Conservation (phyloP, 257 asterid species). For the Nicotiana obtusifolia region DNA sequence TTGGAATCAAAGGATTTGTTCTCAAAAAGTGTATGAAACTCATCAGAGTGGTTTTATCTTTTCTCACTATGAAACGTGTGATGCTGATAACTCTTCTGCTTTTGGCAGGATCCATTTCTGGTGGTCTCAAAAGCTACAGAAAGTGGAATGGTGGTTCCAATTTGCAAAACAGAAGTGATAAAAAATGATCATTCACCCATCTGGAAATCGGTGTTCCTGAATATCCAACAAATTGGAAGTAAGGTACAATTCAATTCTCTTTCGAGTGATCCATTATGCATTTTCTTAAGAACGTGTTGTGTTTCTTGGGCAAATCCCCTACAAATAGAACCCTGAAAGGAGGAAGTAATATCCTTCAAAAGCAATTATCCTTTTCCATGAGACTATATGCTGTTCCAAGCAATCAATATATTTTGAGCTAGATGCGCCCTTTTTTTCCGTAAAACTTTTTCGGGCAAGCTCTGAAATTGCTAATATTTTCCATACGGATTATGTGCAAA, state of each 20-base stretch:
- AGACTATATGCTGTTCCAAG: not conserved
- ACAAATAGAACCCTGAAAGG: not conserved
- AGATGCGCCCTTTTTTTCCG: not conserved
- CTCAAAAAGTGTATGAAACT: slow-evolving; percentile 75
- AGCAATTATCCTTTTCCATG: not conserved
- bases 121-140: slow-evolving; percentile 73
- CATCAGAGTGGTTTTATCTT: slow-evolving; percentile 6
- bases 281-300: not conserved
- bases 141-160: slow-evolving; percentile 60
- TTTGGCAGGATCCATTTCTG: slow-evolving; percentile 90
- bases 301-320: not conserved
- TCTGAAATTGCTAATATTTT: not conserved
- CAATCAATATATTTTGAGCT: not conserved
- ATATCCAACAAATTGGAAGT: slow-evolving; percentile 93
- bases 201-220: slow-evolving; percentile 73
- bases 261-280: not conserved
- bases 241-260: slow-evolving; percentile 48
- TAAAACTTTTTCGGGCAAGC: not conserved
- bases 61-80: slow-evolving; percentile 16
- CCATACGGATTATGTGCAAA: not conserved
- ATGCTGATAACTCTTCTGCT: slow-evolving; percentile 23
- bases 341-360: not conserved
- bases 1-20: slow-evolving; percentile 89
- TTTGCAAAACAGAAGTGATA: slow-evolving; percentile 95
- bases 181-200: slow-evolving; percentile 72